Percentiles rank a stretch among this genome's conserved stretches.
These are phyloP conservation scores for Quercus mongolica DNA, from an alignment of 306 rosid species.

Conservation along the genomic window DNA sequence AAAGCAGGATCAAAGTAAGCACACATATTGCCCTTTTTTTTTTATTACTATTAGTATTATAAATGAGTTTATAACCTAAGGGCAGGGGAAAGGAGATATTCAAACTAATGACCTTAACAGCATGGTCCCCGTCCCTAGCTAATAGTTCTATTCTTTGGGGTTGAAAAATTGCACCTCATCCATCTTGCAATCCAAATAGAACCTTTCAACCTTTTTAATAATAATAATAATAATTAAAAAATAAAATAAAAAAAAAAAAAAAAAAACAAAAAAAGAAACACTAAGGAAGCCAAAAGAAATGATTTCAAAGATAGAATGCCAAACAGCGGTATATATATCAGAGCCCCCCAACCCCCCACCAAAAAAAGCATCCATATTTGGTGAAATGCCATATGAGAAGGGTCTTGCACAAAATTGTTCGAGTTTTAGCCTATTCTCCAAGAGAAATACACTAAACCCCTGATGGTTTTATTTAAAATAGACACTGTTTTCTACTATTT, in stretches of 20 bases:
- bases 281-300: background rate
- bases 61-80: too few species aligned
- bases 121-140: too few species aligned
- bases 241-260: background rate
- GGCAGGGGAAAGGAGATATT: too few species aligned
- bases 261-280: background rate
- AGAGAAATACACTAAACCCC: background rate
- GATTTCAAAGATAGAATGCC: background rate
- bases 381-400: background rate
- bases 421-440: background rate
- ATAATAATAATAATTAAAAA: too few species aligned
- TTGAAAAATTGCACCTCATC: too few species aligned
- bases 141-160: too few species aligned
- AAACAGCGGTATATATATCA: background rate
- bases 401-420: background rate
- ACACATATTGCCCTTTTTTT: too few species aligned
- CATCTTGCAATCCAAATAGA: too few species aligned
- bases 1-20: too few species aligned
- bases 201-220: too few species aligned
- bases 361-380: background rate
- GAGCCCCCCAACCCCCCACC: background rate
- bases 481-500: background rate
- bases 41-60: too few species aligned
- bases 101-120: too few species aligned
- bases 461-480: background rate